Evolutionary conservation across 257 asterid genomes (phyloP), one percentile per base, ranked within the genome.

Genomic region (Nicotiana tabacum): DNA sequence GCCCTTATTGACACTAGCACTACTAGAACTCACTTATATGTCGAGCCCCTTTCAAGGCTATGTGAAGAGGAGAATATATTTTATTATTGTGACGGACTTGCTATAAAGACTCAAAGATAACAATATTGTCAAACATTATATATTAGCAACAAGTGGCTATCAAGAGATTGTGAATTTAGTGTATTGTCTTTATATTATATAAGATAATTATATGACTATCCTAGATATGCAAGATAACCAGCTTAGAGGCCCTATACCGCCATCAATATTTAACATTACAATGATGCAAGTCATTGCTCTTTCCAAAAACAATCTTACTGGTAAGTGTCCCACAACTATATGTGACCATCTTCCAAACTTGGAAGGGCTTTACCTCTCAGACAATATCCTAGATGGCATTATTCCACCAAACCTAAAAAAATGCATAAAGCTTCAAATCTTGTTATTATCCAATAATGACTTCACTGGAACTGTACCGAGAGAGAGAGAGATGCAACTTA

Each of bases 241-340:
- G 4, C 67, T 87, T 56, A 77, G 68, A 29, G 88, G 88, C 13
- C 67, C 81, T 12, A 81, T 87, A 30, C 90, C 86, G 1, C 0
- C 2, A 9, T 77, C 66, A 2, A 37, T 87, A 1, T 66, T 15
- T 33, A 66, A 66, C 48, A 33, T 15, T 80, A 78, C 80, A 83
- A 85, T 82, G 48, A 78, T 87, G 10, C 2, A 3, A 80, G 0
- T 0, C 6, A 30, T 84, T 37, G 56, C 4, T 0, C 30, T 87
- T 18, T 0, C 27, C 43, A 0, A 0, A 0, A 82, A 84, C 33
- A 60, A 66, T 17, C 84, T 82, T 21, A 82, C 85, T 15, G 90
- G 90, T 27, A 66, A 68, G 48, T 27, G 84, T 24, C 85, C 85
- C 8, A 37, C 82, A 39, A 69, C 57, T 27, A 24, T 87, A 78